Conservation (phyloP, 805 yeast genomes). For the Ogataea henricii region DNA sequence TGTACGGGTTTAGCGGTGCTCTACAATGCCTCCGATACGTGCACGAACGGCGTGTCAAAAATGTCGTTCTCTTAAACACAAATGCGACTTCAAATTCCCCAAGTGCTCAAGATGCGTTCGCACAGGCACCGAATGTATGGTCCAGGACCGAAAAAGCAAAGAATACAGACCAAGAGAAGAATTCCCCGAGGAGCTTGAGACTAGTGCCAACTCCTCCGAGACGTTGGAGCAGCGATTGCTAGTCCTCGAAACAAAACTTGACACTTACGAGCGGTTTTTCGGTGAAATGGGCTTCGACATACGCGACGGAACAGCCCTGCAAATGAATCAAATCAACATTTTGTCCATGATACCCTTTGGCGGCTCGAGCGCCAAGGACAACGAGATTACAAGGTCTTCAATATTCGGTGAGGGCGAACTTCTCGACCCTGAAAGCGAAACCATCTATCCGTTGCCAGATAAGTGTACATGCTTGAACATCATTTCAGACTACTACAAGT, state of each 20-base stretch:
- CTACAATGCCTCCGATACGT: conserved; percentile 18
- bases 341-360: conserved; percentile 22
- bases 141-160: conserved; percentile 20
- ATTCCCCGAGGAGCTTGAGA: neutral
- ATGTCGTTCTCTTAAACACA: conserved; percentile 27
- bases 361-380: conserved; percentile 6
- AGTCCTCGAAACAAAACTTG: conserved; percentile 8
- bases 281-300: conserved; percentile 7
- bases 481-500: conserved; percentile 17
- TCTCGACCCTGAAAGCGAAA: neutral
- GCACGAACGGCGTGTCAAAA: conserved; percentile 25
- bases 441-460: conserved; percentile 8
- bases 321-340: conserved; percentile 18
- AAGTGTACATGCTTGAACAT: conserved; percentile 10
- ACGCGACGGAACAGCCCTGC: neutral
- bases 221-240: neutral
- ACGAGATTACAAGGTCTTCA: conserved; percentile 18
- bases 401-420: conserved; percentile 18
- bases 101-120: conserved; percentile 25
- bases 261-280: conserved; percentile 3
- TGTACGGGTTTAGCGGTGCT: too few relatives aligned
- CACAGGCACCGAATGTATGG: conserved; percentile 19
- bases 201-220: neutral
- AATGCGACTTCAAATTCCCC: conserved; percentile 26
- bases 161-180: conserved; percentile 9